Evolutionary conservation across 768 basidiomycete species (phyloP), one percentile per base, ranked within the genome.

Genomic region (Psilocybe azurescens): DNA sequence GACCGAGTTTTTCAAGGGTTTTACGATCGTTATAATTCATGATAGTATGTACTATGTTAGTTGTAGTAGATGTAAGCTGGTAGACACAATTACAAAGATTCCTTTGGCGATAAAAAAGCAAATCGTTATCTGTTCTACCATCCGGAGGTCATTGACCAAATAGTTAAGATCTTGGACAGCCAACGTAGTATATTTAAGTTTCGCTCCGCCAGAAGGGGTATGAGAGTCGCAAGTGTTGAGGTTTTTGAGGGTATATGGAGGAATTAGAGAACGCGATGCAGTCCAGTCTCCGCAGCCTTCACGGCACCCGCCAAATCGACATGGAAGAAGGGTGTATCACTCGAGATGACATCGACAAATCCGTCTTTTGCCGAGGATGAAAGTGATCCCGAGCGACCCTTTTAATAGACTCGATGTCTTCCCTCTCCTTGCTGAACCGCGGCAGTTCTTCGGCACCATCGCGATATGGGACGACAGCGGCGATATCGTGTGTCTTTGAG

Each of bases 251-350:
- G 36, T 14, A 20, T 16, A 18, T 33, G 9, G 9, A 30, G 13
- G 18, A 3, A 30, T 39, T 54, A 53, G 49, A 48, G 52, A 16
- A 69, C 53, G 13, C 71, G 72, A 49, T 61, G 65, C 51, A 79
- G 57, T 9, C 76, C 79, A 64, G 72, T 74, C 69, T 93, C 90
- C 5, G 90, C 92, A 11, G 88, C 88, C 7, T 75, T 79, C 44
- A 94, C 87, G 41, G 94, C 94, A 2, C 82, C 80, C 33, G 81
- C 75, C 39, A 98, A 77, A 73, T 97, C 95, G 65, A 97, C 79
- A 78, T 98, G 97, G 89, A 98, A 97, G 82, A 88, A 93, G 8
- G 92, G 92, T 6, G 91, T 94, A 41, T 84, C 81, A 8, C 78
- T 65, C 1, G 80, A 73, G 32, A 88, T 71, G 44, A 90, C 68